Percentiles rank a stretch among this genome's conserved stretches.
These are phyloP conservation scores for Zymoseptoria passerinii DNA, from an alignment of 2,329 filamentous ascomycete species.

Conservation along the genomic window DNA sequence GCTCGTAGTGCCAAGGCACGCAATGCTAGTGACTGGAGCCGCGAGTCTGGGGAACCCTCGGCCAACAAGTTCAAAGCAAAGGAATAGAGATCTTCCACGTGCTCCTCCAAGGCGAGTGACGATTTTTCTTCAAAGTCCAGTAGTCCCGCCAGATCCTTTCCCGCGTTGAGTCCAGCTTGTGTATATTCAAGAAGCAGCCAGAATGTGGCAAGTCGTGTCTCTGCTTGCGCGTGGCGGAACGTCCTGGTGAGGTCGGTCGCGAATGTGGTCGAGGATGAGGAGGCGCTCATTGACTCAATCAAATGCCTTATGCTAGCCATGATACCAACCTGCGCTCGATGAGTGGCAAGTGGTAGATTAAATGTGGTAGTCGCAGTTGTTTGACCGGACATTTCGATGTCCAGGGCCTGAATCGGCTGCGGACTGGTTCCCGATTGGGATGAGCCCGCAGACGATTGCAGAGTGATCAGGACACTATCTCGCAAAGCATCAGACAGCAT, in stretches of 20 bases:
- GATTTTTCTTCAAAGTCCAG: slow-evolving; percentile 19
- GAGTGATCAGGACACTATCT: slow-evolving; percentile 57
- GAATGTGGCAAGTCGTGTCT: slow-evolving; percentile 59
- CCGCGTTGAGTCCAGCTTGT: slow-evolving; percentile 46
- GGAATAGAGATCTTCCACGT: slow-evolving; percentile 58
- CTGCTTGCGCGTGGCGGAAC: slow-evolving; percentile 49
- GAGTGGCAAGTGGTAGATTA: slow-evolving; percentile 19
- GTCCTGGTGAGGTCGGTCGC: slow-evolving; percentile 58
- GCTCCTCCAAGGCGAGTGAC: slow-evolving; percentile 5
- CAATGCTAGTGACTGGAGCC: slow-evolving; percentile 67
- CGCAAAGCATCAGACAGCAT: slow-evolving; percentile 60
- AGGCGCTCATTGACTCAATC: slow-evolving; percentile 27
- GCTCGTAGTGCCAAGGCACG: slow-evolving; percentile 75
- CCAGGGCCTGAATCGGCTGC: slow-evolving; percentile 21
- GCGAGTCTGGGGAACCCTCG: slow-evolving; percentile 50
- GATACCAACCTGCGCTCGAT: slow-evolving; percentile 22
- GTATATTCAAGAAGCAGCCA: slow-evolving; percentile 73
- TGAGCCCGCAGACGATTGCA: slow-evolving; percentile 25
- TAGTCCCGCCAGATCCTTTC: slow-evolving; percentile 47
- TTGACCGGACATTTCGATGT: slow-evolving; percentile 11
- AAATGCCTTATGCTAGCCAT: slow-evolving; percentile 24
- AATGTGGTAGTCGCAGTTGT: slow-evolving; percentile 10
- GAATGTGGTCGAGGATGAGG: slow-evolving; percentile 30
- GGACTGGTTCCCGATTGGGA: slow-evolving; percentile 4
- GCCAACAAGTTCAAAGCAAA: slow-evolving; percentile 57